Base-by-base conservation (phyloP, 2,329 filamentous ascomycete species). In the Aspergillus aculeatus region DNA sequence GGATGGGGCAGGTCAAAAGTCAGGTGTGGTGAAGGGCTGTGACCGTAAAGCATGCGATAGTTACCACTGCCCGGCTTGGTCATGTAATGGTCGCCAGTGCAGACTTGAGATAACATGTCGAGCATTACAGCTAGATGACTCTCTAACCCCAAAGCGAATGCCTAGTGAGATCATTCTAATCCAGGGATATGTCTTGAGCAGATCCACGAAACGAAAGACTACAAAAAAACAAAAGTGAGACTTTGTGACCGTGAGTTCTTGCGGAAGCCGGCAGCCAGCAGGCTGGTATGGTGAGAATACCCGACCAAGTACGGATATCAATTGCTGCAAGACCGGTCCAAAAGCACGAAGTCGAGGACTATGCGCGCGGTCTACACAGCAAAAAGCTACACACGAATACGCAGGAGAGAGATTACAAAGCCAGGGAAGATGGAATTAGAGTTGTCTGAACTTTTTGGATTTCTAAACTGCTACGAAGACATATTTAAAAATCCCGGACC, bases 231-330 rank as follows among this genome's bases (percentile, higher is more conserved):
- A 29, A 6, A 29, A 10, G 26, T 9, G 0, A 35, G 32, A 35
- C 4, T 4, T 5, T 35, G 32, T 35, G 12, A 35, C 12, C 5
- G 12, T 35, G 4, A 16, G 5, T 12, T 10, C 10, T 35, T 16
- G 12, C 12, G 4, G 14, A 35, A 5, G 32, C 52, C 52, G 29
- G 41, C 31, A 70, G 71, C 65, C 60, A 54, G 58, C 56, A 60
- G 56, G 59, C 2, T 10, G 26, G 7, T 7, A 10, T 29, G 7
- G 23, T 56, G 55, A 64, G 58, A 66, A 62, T 58, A 60, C 66
- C 68, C 32, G 14, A 16, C 4, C 32, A 35, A 1, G 32, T 16
- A 35, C 14, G 26, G 9, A 29, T 2, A 29, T 10, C 26, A 2
- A 10, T 10, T 10, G 26, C 26, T 29, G 7, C 26, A 0, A 29